Base-by-base conservation (phyloP, 306 rosid genomes). In the Lupinus albus region DNA sequence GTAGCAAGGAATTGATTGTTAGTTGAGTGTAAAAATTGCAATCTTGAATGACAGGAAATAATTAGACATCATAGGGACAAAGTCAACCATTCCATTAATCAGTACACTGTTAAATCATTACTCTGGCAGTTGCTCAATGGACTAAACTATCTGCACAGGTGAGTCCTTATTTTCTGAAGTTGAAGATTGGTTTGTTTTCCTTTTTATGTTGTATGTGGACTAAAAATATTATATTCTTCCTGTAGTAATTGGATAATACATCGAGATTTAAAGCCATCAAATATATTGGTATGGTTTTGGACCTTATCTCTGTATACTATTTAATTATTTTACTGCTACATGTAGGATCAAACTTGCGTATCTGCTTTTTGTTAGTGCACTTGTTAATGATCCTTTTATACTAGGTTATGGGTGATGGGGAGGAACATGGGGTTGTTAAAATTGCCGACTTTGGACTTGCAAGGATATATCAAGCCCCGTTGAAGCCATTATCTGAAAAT, bases 401-500 rank as follows among this genome's bases (percentile, higher is more conserved):
- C 45, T 74, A 92, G 98, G 98, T 89, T 76, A 92, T 87, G 96
- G 98, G 98, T 13, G 98, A 92, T 1, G 91, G 69, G 47, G 98
- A 92, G 81, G 98, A 92, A 54, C 96, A 81, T 20, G 98, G 98
- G 36, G 80, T 89, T 76, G 85, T 92, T 57, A 92, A 92, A 83
- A 84, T 92, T 78, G 98, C 95, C 33, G 98, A 92, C 85, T 92
- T 92, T 82, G 98, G 98, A 78, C 98, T 92, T 80, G 98, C 98
- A 58, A 89, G 98, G 79, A 83, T 92, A 84, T 92, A 87, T 77
- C 98, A 87, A 78, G 95, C 93, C 59, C 98, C 98, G 54, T 59
- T 89, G 82, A 92, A 84, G 82, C 83, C 96, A 28, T 75, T 92
- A 73, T 81, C 70, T 49, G 81, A 77, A 50, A 91, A 91, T 68